A percentile compares a stretch with the other conserved stretches of the same genome.
Evolutionary conservation across 2,329 filamentous ascomycete genomes (phyloP).

Genomic region (Fusarium coicis): DNA sequence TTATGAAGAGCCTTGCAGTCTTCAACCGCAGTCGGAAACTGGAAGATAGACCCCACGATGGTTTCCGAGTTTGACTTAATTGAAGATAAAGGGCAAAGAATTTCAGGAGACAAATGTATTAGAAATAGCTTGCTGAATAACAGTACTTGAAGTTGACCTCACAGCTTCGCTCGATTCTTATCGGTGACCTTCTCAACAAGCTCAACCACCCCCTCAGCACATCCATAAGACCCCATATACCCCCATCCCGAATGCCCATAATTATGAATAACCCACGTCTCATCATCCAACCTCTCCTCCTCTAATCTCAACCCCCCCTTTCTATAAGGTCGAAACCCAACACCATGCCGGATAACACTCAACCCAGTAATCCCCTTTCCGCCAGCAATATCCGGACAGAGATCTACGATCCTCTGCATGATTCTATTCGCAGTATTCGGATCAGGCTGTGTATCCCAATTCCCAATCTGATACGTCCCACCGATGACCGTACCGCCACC

Average conservation of each 20-base stretch:
- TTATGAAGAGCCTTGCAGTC: too few species aligned
- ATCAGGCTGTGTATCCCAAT: conserved; percentile 83
- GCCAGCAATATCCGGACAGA: conserved; percentile 71
- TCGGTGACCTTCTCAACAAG: conserved; percentile 71
- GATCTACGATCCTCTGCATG: conserved; percentile 77
- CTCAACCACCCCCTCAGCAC: conserved; percentile 73
- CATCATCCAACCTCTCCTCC: conserved; percentile 60
- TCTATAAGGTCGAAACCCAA: conserved; percentile 81
- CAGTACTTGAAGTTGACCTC: fast-evolving
- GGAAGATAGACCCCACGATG: too few species aligned
- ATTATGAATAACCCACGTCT: conserved; percentile 76
- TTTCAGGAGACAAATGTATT: too few species aligned
- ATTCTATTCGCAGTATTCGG: conserved; percentile 81
- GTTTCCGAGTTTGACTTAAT: too few species aligned
- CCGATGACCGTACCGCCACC: conserved; percentile 85
- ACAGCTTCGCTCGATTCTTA: conserved; percentile 46
- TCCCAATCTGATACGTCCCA: conserved; percentile 81
- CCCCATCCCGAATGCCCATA: conserved; percentile 86
- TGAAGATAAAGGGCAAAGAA: too few species aligned
- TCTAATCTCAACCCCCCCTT: conserved; percentile 80
- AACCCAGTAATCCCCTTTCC: conserved; percentile 78
- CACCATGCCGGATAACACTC: conserved; percentile 81
- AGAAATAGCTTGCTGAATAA: fast-evolving
- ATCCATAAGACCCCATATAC: conserved; percentile 76
- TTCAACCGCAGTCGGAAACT: too few species aligned